Evolutionary conservation across 495 filamentous ascomycete genomes (phyloP).

Genomic region (Podospora conica): DNA sequence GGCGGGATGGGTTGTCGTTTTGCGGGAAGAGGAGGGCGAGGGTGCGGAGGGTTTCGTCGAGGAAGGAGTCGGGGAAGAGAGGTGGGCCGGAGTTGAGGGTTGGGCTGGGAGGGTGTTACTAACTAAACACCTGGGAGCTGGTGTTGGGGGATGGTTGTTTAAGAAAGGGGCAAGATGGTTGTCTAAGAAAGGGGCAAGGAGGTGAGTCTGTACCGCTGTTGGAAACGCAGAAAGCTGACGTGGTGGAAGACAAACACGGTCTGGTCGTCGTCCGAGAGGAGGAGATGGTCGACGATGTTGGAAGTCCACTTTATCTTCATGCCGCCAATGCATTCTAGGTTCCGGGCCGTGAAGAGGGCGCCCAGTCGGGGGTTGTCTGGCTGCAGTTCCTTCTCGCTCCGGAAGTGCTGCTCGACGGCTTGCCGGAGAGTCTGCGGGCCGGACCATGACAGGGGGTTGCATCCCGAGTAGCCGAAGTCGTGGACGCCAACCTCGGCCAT

Average conservation of each 20-base stretch:
- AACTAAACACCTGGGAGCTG: not conserved
- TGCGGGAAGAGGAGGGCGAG: conserved; percentile 42
- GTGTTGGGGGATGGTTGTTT: not conserved
- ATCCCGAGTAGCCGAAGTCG: conserved; percentile 1
- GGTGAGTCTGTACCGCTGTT: not conserved
- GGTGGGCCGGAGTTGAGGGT: not conserved
- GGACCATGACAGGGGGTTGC: conserved; percentile 1
- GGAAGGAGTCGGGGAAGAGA: conserved; percentile 28
- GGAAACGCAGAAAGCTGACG: conserved; percentile 27
- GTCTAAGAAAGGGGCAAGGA: not conserved
- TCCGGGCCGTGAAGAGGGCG: conserved; percentile 15
- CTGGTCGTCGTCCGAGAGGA: conserved; percentile 32
- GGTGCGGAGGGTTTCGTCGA: conserved; percentile 42
- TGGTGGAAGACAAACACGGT: conserved; percentile 40
- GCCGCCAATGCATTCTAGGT: conserved; percentile 27
- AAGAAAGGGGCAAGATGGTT: not conserved
- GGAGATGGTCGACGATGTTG: conserved; percentile 41
- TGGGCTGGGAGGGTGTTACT: not conserved
- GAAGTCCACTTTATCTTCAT: conserved; percentile 36
- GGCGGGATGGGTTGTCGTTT: conserved; percentile 18
- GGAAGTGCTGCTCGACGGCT: not conserved
- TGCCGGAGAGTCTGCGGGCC: conserved; percentile 4
- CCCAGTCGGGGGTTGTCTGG: conserved; percentile 7
- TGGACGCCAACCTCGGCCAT: conserved; percentile 6
- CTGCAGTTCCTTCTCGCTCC: not conserved